Percentiles rank a stretch among this genome's conserved stretches.
These are phyloP conservation scores for Leishmania guyanensis DNA, from an alignment of 208 protist species.

Conservation along the genomic window DNA sequence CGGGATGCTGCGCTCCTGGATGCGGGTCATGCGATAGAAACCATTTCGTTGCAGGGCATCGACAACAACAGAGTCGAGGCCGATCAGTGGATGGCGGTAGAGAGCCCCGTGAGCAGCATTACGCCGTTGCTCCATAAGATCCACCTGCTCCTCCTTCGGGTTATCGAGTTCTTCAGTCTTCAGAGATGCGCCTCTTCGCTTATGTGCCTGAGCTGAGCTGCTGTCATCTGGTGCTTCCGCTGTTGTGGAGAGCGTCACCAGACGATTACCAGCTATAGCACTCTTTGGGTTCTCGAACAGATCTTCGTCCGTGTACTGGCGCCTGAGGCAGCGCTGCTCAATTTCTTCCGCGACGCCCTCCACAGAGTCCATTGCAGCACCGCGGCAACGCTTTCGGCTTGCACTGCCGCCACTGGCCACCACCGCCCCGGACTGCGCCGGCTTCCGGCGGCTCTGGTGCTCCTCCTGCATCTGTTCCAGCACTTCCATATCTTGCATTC, in stretches of 20 bases:
- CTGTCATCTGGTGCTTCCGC: neutral
- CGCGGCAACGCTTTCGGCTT: constrained; percentile 21
- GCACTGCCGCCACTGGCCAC: constrained; percentile 10
- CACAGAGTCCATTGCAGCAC: constrained; percentile 14
- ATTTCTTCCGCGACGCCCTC: constrained; percentile 33
- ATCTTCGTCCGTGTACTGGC: constrained; percentile 30
- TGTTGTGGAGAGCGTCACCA: neutral
- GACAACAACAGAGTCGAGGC: constrained; percentile 56
- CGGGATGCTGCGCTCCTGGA: constrained; percentile 95
- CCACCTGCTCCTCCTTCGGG: constrained; percentile 21
- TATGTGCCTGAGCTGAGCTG: neutral
- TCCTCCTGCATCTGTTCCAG: constrained; percentile 81
- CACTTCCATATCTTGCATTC: constrained; percentile 80
- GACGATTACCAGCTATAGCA: neutral
- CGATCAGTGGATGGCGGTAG: constrained; percentile 81
- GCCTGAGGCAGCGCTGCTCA: constrained; percentile 48
- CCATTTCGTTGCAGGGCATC: constrained; percentile 62
- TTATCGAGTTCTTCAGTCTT: neutral
- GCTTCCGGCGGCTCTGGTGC: constrained; percentile 52
- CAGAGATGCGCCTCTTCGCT: neutral
- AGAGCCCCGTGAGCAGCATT: constrained; percentile 45
- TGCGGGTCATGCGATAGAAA: constrained; percentile 89
- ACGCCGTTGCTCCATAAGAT: constrained; percentile 27
- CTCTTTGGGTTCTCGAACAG: constrained; percentile 13
- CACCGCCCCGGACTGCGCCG: constrained; percentile 14